Base-by-base conservation (phyloP, 2,329 filamentous ascomycete genomes). In the Cryphonectria radicalis region DNA sequence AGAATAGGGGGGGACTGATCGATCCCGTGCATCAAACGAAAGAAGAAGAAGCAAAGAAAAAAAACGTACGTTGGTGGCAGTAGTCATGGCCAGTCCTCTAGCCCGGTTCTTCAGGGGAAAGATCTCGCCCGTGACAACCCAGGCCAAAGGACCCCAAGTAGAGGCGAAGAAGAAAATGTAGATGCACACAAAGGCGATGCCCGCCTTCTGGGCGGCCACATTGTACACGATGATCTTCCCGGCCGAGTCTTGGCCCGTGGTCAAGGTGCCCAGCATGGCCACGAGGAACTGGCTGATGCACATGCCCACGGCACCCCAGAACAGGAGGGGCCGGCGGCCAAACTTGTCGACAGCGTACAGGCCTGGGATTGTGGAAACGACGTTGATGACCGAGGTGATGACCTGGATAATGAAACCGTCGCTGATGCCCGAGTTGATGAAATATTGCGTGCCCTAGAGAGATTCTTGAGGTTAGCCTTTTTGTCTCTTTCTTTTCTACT, bases 161-260 rank as follows among this genome's bases (percentile, higher is more conserved):
- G 87, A 86, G 57, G 91, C 91, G 75, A 93, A 93, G 85, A 92
- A 92, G 84, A 92, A 92, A 79, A 93, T 93, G 81, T 90, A 93
- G 75, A 92, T 85, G 81, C 90, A 92, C 43, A 90, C 84, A 72
- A 91, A 91, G 2, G 88, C 85, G 32, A 91, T 88, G 37, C 84
- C 83, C 0, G 85, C 85, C 76, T 87, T 88, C 73, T 89, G 87
- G 0, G 85, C 88, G 0, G 78, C 80, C 3, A 86, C 67, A 73
- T 84, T 88, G 76, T 83, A 84, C 40, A 88, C 86, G 62, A 83
- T 80, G 72, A 86, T 83, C 25, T 79, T 81, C 10, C 88, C 89
- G n/a, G 77, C 75, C 10, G 74, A 70, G 64, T 82, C 78, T 77
- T 90, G 88, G 50, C 84, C 82, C 0, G 87, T 87, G 2, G 88